These are phyloP conservation scores for Crithidia bombi DNA, from an alignment of 208 protist genomes.

Conservation along the genomic window DNA sequence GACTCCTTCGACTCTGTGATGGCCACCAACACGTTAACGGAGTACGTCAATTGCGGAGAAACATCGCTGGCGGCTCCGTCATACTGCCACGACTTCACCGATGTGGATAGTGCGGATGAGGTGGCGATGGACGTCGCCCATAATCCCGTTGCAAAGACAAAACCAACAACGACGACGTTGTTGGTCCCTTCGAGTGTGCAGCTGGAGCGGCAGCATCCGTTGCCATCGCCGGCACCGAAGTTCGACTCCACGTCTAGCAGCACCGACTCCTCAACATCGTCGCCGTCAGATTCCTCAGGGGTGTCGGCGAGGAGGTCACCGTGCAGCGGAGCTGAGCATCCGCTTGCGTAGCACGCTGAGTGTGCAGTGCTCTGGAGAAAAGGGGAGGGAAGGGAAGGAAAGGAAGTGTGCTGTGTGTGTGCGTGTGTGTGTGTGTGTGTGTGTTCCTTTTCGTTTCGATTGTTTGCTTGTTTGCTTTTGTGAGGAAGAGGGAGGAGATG, in stretches of 20 bases:
- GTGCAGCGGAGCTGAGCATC: constrained; percentile 1
- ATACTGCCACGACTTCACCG: background rate
- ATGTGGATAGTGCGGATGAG: background rate
- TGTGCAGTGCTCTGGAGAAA: background rate
- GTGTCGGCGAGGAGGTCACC: no score
- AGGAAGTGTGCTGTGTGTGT: background rate
- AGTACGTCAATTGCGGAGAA: background rate
- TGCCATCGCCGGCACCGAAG: background rate
- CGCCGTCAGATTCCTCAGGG: background rate
- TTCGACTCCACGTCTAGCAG: background rate
- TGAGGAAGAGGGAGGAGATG: no score
- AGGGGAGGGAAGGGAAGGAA: background rate
- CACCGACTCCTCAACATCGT: constrained; percentile 6
- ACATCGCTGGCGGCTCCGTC: background rate
- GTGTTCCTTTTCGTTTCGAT: background rate
- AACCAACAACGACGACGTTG: background rate
- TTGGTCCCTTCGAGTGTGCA: background rate
- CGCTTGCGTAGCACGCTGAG: background rate
- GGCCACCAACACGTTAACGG: constrained; percentile 12
- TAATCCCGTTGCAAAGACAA: background rate
- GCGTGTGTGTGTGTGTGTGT: background rate
- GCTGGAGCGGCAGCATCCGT: no score
- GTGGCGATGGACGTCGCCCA: background rate
- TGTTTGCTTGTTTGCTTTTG: no score
- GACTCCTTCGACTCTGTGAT: constrained; percentile 6